Evolutionary conservation across 2,329 filamentous ascomycete genomes (phyloP).

Genomic region (Trichoderma sp.): DNA sequence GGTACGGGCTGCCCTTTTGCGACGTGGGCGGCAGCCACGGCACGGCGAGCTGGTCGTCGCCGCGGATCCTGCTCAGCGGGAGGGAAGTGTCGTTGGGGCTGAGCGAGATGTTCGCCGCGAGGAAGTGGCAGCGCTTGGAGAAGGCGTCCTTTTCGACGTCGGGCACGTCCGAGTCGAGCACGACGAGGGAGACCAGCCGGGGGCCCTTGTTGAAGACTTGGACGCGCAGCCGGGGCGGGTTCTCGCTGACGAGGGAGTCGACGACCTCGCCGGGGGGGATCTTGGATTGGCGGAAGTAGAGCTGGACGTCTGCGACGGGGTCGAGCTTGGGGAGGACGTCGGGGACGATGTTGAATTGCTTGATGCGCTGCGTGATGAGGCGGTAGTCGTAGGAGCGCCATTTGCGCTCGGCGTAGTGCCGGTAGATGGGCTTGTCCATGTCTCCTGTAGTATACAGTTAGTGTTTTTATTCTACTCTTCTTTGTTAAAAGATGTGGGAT

Average conservation of each 20-base stretch:
- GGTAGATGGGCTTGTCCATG: slow-evolving; percentile 96
- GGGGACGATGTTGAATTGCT: slow-evolving; percentile 84
- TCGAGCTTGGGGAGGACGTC: slow-evolving; percentile 83
- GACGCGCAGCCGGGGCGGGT: slow-evolving; percentile 74
- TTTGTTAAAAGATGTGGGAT: neutral
- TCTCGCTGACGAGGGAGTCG: slow-evolving; percentile 72
- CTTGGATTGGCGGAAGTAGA: slow-evolving; percentile 74
- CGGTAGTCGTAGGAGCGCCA: slow-evolving; percentile 84
- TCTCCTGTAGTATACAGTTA: slow-evolving; percentile 64
- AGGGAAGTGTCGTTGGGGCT: slow-evolving; percentile 60
- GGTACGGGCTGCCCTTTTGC: slow-evolving; percentile 89
- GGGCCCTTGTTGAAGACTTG: slow-evolving; percentile 83
- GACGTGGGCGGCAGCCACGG: slow-evolving; percentile 87
- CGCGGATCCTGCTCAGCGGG: slow-evolving; percentile 64
- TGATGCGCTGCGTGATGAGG: slow-evolving; percentile 81
- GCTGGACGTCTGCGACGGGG: slow-evolving; percentile 75
- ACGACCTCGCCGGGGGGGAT: slow-evolving; percentile 79
- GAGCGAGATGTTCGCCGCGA: slow-evolving; percentile 69
- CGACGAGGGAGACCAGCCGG: slow-evolving; percentile 80
- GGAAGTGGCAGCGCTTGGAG: slow-evolving; percentile 80
- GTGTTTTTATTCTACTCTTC: neutral
- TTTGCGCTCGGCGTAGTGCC: slow-evolving; percentile 81
- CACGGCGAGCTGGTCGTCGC: slow-evolving; percentile 66
- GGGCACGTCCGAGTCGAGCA: slow-evolving; percentile 91
- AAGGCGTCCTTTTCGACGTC: slow-evolving; percentile 75